phyloP scores from a whole-genome alignment of 768 basidiomycete species.

The Gelatoporia subvermispora region DNA sequence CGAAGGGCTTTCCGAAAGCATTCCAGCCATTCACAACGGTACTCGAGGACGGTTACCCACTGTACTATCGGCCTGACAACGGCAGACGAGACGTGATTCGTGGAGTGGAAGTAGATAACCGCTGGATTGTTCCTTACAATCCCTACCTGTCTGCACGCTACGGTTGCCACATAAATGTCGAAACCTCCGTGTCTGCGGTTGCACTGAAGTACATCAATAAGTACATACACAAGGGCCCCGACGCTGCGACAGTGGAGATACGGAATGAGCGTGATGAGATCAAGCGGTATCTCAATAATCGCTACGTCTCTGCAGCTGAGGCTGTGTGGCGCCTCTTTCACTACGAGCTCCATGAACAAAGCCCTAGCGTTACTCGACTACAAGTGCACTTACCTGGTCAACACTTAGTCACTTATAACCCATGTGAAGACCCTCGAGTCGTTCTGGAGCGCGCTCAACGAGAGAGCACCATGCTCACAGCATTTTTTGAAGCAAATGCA shows the following conservation, averaged over 20 bases:
- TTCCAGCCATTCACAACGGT: constrained; percentile 32
- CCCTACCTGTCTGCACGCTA: constrained; percentile 31
- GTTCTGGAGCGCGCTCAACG: too few relatives aligned
- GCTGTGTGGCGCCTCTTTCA: constrained; percentile 34
- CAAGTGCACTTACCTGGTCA: too few relatives aligned
- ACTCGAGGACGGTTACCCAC: constrained; percentile 37
- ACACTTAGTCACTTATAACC: too few relatives aligned
- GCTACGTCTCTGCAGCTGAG: constrained; percentile 36
- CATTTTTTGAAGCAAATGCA: constrained; percentile 21
- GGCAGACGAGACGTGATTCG: too few relatives aligned
- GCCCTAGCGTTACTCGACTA: too few relatives aligned
- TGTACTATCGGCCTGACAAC: constrained; percentile 32
- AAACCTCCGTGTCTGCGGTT: constrained; percentile 33
- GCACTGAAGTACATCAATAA: constrained; percentile 45
- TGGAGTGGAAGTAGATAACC: too few relatives aligned
- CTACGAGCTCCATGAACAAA: too few relatives aligned
- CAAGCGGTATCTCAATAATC: constrained; percentile 27
- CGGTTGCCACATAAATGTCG: constrained; percentile 48
- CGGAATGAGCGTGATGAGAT: constrained; percentile 30
- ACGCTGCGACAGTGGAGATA: constrained; percentile 33
- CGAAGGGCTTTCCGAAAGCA: constrained; percentile 40
- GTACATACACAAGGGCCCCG: constrained; percentile 46
- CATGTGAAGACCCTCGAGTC: too few relatives aligned
- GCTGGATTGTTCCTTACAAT: constrained; percentile 38
- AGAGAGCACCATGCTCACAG: constrained; percentile 31